Percentiles rank a stretch among this genome's conserved stretches.
phyloP scores from a whole-genome alignment of 257 asterid genomes.

The Nicotiana knightiana region DNA sequence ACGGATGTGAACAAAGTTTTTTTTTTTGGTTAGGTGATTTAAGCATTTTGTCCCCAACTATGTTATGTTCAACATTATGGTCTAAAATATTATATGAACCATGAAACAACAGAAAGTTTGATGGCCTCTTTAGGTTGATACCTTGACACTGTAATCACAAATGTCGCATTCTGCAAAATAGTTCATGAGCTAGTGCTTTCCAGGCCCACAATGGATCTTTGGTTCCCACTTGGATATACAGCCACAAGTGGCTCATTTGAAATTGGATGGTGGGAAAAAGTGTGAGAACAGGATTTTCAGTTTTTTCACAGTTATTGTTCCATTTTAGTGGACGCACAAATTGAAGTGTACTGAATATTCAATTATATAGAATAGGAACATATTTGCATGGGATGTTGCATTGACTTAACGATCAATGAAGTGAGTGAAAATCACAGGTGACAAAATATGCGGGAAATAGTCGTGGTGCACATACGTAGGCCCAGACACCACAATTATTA shows the following conservation, averaged over 20 bases:
- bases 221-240: constrained; percentile 14
- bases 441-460: background rate
- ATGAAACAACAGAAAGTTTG: background rate
- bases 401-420: background rate
- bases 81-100: background rate
- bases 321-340: background rate
- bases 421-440: background rate
- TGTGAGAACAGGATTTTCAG: background rate
- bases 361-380: background rate
- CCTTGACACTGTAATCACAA: constrained; percentile 1
- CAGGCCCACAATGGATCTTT: constrained; percentile 1
- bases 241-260: constrained; percentile 8
- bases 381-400: background rate
- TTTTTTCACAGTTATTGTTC: background rate
- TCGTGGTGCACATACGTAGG: background rate
- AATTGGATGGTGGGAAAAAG: background rate
- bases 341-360: background rate
- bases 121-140: constrained; percentile 8
- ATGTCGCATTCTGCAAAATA: constrained; percentile 21
- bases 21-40: background rate
- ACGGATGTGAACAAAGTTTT: background rate
- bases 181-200: background rate
- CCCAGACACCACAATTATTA: background rate
- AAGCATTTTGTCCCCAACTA: background rate
- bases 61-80: background rate